A percentile compares a stretch with the other conserved stretches of the same genome.
These are phyloP conservation scores for Penicillium ochrochloron DNA, from an alignment of 495 filamentous ascomycete species.

Conservation along the genomic window DNA sequence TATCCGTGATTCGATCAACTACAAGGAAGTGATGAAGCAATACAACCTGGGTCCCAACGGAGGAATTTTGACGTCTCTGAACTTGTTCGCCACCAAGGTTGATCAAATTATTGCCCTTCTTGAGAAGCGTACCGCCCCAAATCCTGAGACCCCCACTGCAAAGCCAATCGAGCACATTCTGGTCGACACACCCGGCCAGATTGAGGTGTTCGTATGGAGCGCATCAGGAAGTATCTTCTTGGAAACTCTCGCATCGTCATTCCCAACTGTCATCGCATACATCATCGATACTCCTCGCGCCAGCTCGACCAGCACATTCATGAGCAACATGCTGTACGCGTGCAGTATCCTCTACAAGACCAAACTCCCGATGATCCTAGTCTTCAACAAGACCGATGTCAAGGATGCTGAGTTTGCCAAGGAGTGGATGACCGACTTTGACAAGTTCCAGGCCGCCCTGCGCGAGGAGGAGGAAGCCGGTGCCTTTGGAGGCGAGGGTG, in stretches of 20 bases:
- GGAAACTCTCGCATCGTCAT: slow-evolving; percentile 86
- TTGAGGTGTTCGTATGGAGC: slow-evolving; percentile 98
- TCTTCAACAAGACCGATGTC: slow-evolving; percentile 98
- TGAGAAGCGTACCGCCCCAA: slow-evolving; percentile 80
- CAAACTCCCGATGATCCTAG: slow-evolving; percentile 94
- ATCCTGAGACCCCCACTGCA: slow-evolving; percentile 60
- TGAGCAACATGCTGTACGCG: slow-evolving; percentile 99
- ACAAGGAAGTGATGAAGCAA: slow-evolving; percentile 99
- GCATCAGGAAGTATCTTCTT: slow-evolving; percentile 92
- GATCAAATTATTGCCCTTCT: slow-evolving; percentile 89
- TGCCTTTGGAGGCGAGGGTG: slow-evolving; percentile 75
- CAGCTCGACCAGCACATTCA: slow-evolving; percentile 91
- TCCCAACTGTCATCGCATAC: slow-evolving; percentile 96
- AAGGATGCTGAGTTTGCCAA: slow-evolving; percentile 90
- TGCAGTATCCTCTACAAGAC: slow-evolving; percentile 99
- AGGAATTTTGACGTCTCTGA: slow-evolving; percentile 94
- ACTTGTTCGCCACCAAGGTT: slow-evolving; percentile 96
- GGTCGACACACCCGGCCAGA: slow-evolving; percentile 95
- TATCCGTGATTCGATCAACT: slow-evolving; percentile 97
- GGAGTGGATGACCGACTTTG: slow-evolving; percentile 99
- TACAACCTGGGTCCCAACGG: slow-evolving; percentile 98
- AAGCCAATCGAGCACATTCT: slow-evolving; percentile 82
- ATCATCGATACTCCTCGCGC: slow-evolving; percentile 95
- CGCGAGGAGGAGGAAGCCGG: slow-evolving; percentile 76
- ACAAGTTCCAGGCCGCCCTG: slow-evolving; percentile 89